A percentile compares a stretch with the other conserved stretches of the same genome.
phyloP scores from a whole-genome alignment of 192 early-diverging fungal genomes.

The Lobosporangium transversale region DNA sequence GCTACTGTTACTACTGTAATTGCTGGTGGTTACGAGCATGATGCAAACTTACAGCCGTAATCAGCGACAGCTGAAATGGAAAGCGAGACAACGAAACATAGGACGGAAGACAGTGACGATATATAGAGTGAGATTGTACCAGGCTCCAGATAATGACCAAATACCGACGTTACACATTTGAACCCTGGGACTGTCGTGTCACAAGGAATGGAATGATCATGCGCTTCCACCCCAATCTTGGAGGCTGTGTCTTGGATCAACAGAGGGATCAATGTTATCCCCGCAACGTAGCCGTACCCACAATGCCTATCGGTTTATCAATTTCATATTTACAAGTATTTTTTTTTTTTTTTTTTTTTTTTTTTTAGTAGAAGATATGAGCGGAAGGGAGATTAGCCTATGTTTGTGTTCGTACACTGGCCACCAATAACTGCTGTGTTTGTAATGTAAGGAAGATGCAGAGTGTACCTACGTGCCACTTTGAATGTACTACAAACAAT shows the following conservation, averaged over 20 bases:
- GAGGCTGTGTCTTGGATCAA: constrained; percentile 41
- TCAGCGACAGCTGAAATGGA: constrained; percentile 54
- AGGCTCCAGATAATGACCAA: constrained; percentile 27
- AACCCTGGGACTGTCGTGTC: constrained; percentile 14
- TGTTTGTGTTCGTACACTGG: too few relatives aligned
- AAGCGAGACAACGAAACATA: constrained; percentile 50
- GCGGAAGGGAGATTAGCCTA: neutral
- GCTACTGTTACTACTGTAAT: neutral
- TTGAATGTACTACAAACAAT: constrained; percentile 30
- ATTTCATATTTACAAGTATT: neutral
- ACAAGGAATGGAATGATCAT: constrained; percentile 20
- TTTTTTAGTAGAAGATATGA: neutral
- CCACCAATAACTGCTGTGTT: too few relatives aligned
- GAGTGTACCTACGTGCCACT: constrained; percentile 24
- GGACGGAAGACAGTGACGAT: constrained; percentile 38
- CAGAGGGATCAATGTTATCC: neutral
- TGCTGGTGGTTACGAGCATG: too few relatives aligned
- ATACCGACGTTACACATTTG: constrained; percentile 26
- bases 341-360: too few relatives aligned
- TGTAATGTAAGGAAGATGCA: neutral
- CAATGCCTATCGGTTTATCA: constrained; percentile 9
- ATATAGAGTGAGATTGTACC: constrained; percentile 48
- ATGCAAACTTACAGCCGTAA: constrained; percentile 41
- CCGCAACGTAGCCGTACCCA: constrained; percentile 29
- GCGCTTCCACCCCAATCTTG: constrained; percentile 15